Evolutionary conservation across 2,329 filamentous ascomycete species (phyloP).

Genomic region (Talaromyces sp.): DNA sequence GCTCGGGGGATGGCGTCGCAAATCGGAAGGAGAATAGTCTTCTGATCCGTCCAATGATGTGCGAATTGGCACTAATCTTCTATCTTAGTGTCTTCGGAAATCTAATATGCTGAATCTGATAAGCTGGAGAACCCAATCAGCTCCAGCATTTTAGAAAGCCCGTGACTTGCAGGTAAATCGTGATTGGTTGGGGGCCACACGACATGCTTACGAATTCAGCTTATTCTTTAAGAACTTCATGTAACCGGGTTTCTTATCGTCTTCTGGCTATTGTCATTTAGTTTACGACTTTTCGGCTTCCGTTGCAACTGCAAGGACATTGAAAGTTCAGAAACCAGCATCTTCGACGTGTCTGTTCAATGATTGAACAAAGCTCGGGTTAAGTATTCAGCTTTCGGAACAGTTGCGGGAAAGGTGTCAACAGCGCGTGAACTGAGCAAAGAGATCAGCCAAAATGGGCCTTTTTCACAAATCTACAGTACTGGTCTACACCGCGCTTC

Average conservation of each 20-base stretch:
- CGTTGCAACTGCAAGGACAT: not conserved
- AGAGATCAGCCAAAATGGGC: not conserved
- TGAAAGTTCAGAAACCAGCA: not conserved
- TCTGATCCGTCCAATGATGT: not conserved
- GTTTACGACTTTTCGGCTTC: not conserved
- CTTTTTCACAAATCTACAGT: not conserved
- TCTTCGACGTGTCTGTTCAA: not conserved
- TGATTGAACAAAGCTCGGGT: not conserved
- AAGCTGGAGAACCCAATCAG: not conserved
- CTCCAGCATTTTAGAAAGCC: not conserved
- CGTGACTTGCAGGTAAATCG: not conserved
- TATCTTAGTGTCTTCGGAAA: not conserved
- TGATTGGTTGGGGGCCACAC: constrained; percentile 1
- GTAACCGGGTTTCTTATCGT: not conserved
- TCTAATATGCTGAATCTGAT: not conserved
- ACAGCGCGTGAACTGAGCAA: not conserved
- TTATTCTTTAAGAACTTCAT: not conserved
- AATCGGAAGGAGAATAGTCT: not conserved
- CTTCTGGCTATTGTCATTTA: not conserved
- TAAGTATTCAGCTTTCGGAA: not conserved
- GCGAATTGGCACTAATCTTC: not conserved
- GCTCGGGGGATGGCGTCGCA: not conserved
- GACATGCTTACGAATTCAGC: not conserved
- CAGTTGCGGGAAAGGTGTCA: not conserved
- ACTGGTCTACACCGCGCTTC: constrained; percentile 10